Base-by-base conservation (phyloP, 495 filamentous ascomycete species). In the Hypoxylon fuscum region DNA sequence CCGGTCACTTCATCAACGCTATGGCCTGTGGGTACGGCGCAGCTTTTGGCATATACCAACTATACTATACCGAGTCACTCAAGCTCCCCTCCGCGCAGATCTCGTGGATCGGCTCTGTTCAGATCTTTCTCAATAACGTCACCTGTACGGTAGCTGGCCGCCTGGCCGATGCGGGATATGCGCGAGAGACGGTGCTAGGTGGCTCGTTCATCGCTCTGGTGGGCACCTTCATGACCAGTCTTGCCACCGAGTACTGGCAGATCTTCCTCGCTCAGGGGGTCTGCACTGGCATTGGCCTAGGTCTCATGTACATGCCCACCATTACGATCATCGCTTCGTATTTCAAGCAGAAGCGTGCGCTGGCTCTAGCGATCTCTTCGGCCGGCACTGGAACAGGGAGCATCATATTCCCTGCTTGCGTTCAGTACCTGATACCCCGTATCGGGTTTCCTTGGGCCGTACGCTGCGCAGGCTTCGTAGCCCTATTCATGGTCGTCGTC, bases 381-480 rank as follows among this genome's bases (percentile, higher is more conserved):
- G 74, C 71, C 5, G 77, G 79, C 6, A 80, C 74, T 1, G 77
- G 76, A n/a, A 59, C 74, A 3, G 77, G 77, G 1, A 77, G 76
- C 57, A 68, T 80, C 3, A 61, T 78, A 9, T 78, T 81, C 23
- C 77, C 79, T 0, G 66, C 74, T 0, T 70, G 67, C 0, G 68
- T 80, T 2, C 77, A 79, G 55, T 77, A 79, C 35, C 62, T 79
- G 5, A 76, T 74, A 25, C 76, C 76, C 6, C 41, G 42, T 25
- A 62, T 80, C 40, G 78, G 79, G 0, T 81, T 81, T 22, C 60
- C 76, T 10, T 80, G 77, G 77, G 74, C 78, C 10, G 78, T 79
- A 29, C 46, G 77, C 15, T 76, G 72, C 43, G 65, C 72, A 3
- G 76, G 60, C 11, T 76, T 79, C 12, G 68, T 80, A 10, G 75